Evolutionary conservation across 345 rosid genomes (phyloP), one percentile per base, ranked within the genome.

Genomic region (Eucalyptus globulus): DNA sequence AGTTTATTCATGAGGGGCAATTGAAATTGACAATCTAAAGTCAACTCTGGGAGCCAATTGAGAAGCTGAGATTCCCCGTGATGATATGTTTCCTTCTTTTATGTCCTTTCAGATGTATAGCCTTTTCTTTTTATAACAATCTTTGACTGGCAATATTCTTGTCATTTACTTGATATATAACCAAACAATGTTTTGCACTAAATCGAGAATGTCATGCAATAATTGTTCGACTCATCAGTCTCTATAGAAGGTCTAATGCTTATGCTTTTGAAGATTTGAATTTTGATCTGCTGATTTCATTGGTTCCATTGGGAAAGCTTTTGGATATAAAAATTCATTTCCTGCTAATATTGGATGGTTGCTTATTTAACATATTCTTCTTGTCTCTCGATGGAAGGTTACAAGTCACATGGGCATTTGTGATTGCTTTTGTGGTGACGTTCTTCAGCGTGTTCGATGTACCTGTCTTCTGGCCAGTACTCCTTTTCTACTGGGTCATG

Each of bases 391-490:
- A 40, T 76, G 85, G 92, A 91, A 88, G 97, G 99, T 95, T 97
- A 93, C 93, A 98, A 60, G 92, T 96, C 53, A 92, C 94, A 6
- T 94, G 94, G 92, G 99, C 99, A 14, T 96, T 95, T 87, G 91
- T 93, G 90, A 93, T 98, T 34, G 98, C 97, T 19, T 96, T 98
- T 87, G 83, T 91, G 86, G 91, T 94, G 97, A 98, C 99, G 76
- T 98, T 98, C 94, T 97, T 96, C 91, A 91, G 91, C 0, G 93
- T 89, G 14, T 97, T 98, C 90, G 97, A 96, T 80, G 97, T 97
- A 47, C 99, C 99, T 89, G 99, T 98, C 9, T 98, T 98, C 92
- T 97, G 99, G 99, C 99, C 99, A 29, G 97, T 98, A 88, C 99
- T 98, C 29, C 95, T 97, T 17, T 97, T 97, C 96, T 98, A 98